Evolutionary conservation across 2,329 filamentous ascomycete genomes (phyloP).

Genomic region (Ceratocystis eucalypticola): DNA sequence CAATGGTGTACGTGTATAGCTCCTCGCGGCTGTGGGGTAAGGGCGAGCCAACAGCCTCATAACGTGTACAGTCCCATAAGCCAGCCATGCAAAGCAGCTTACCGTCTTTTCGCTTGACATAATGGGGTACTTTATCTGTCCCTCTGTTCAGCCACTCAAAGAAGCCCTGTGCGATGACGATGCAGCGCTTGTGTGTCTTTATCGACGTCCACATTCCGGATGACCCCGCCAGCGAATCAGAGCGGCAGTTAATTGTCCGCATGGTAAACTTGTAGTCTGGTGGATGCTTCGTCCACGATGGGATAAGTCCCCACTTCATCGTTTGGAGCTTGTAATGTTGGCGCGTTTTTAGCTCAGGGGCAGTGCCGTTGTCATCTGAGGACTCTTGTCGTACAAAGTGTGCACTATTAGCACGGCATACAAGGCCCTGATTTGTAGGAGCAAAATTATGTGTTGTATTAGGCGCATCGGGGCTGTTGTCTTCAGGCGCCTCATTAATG

Average conservation of each 20-base stretch:
- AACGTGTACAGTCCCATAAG: constrained; percentile 77
- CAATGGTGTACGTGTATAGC: constrained; percentile 80
- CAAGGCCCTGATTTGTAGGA: constrained; percentile 69
- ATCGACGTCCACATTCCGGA: constrained; percentile 84
- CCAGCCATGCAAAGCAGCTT: constrained; percentile 80
- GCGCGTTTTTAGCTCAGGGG: constrained; percentile 10
- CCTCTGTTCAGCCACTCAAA: constrained; percentile 87
- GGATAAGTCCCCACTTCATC: constrained; percentile 94
- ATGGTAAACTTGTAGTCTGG: constrained; percentile 65
- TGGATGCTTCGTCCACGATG: constrained; percentile 80
- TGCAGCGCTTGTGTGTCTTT: constrained; percentile 78
- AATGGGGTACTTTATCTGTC: constrained; percentile 77
- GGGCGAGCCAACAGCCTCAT: constrained; percentile 46
- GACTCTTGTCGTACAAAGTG: constrained; percentile 31
- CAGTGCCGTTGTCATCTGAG: constrained; percentile 28
- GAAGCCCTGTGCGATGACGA: constrained; percentile 82
- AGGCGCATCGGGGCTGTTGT: constrained; percentile 46
- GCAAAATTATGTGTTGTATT: constrained; percentile 86
- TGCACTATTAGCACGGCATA: constrained; percentile 55
- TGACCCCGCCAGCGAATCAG: constrained; percentile 64
- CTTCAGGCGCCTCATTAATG: constrained; percentile 56
- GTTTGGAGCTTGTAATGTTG: constrained; percentile 68
- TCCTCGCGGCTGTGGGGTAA: constrained; percentile 35
- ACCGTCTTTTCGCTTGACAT: constrained; percentile 66
- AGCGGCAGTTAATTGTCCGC: constrained; percentile 89